Conservation (phyloP, 2,329 filamentous ascomycete genomes). For the Ophiostoma sp. region DNA sequence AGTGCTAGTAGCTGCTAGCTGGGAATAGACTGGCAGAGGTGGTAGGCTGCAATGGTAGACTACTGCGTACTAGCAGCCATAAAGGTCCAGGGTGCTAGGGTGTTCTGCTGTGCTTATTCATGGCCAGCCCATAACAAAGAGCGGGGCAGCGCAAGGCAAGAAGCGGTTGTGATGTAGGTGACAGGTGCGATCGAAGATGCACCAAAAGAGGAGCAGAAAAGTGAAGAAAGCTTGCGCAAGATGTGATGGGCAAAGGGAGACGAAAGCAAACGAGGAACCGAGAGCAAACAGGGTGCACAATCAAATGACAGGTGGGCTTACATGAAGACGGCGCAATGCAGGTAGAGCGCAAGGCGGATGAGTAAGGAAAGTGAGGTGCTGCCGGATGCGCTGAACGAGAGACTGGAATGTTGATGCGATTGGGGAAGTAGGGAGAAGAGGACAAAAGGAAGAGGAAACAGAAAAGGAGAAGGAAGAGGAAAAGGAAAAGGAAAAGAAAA, state of each 20-base stretch:
- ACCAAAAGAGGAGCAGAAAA: not conserved
- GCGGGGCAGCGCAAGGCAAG: not conserved
- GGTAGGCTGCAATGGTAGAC: too few species aligned
- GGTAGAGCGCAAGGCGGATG: too few species aligned
- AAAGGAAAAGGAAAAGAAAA: too few species aligned
- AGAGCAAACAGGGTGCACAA: not conserved
- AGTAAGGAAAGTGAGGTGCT: not conserved
- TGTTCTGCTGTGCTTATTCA: conserved; percentile 1
- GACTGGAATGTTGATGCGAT: not conserved
- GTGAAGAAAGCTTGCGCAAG: not conserved
- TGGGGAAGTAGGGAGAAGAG: too few species aligned
- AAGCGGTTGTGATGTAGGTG: not conserved
- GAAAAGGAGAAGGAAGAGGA: too few species aligned
- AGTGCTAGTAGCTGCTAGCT: not conserved
- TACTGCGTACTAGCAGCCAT: too few species aligned
- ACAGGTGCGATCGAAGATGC: not conserved
- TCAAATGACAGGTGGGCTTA: not conserved
- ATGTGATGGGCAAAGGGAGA: not conserved
- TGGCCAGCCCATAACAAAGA: conserved; percentile 6
- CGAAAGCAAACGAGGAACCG: not conserved
- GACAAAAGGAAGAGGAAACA: too few species aligned
- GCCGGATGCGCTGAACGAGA: not conserved
- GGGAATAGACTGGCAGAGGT: not conserved
- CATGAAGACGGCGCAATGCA: not conserved
- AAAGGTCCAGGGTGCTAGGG: not conserved